Percentiles rank a stretch among this genome's conserved stretches.
Evolutionary conservation across 2,329 filamentous ascomycete genomes (phyloP).

Genomic region (Colletotrichum musicola): DNA sequence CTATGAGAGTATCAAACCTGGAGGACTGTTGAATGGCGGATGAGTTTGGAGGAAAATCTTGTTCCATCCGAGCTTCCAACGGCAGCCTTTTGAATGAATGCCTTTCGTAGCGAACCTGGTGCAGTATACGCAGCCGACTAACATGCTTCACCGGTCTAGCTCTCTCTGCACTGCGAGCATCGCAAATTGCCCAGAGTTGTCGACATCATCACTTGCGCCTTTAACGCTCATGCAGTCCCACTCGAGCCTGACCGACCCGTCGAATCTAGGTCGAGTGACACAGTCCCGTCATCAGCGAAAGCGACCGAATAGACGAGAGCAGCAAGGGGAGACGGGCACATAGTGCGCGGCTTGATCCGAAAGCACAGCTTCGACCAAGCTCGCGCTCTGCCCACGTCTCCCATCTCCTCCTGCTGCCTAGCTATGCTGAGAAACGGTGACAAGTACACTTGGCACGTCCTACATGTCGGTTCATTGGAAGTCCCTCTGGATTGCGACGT

Average conservation of each 20-base stretch:
- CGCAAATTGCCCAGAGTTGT: constrained; percentile 20
- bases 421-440: constrained; percentile 12
- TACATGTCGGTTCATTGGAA: not conserved
- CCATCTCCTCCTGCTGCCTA: not conserved
- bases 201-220: constrained; percentile 38
- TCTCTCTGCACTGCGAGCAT: not conserved
- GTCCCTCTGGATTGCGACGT: not conserved
- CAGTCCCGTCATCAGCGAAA: constrained; percentile 23
- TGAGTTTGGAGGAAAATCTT: not conserved
- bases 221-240: constrained; percentile 24
- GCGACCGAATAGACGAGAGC: constrained; percentile 1
- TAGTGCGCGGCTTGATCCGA: constrained; percentile 2
- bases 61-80: constrained; percentile 10
- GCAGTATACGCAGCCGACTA: not conserved
- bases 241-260: constrained; percentile 26
- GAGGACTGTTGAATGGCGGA: not conserved
- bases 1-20: not conserved
- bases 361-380: not conserved
- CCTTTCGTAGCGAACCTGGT: not conserved
- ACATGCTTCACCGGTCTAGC: not conserved
- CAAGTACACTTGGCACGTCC: constrained; percentile 24
- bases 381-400: not conserved
- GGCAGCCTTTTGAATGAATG: constrained; percentile 29
- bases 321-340: not conserved
- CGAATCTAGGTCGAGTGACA: not conserved